These are phyloP conservation scores for Basidiobolus meristosporus DNA, from an alignment of 371 early-diverging fungal genomes.

Conservation along the genomic window DNA sequence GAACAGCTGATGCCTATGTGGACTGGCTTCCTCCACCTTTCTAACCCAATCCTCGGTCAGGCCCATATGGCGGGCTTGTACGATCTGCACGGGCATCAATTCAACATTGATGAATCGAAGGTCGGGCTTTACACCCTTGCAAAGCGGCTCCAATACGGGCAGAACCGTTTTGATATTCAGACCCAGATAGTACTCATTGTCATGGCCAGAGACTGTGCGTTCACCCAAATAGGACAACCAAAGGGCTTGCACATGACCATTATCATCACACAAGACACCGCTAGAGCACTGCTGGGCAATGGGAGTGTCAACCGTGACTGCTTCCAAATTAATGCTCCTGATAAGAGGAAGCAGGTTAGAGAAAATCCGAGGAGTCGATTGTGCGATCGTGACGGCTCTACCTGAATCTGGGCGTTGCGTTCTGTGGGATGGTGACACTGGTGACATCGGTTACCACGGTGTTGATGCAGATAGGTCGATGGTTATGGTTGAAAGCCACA, in stretches of 20 bases:
- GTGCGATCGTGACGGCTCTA: constrained; percentile 1
- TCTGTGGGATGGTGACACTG: constrained; percentile 58
- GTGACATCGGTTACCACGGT: constrained; percentile 64
- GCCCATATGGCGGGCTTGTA: constrained; percentile 63
- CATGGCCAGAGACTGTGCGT: constrained; percentile 36
- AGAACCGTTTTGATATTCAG: constrained; percentile 31
- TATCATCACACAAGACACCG: constrained; percentile 59
- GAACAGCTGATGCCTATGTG: constrained; percentile 46
- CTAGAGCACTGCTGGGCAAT: constrained; percentile 63
- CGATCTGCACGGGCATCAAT: constrained; percentile 49
- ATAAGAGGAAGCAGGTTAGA: background rate
- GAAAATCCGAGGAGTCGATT: background rate
- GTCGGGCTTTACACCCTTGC: constrained; percentile 13
- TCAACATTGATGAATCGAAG: constrained; percentile 49
- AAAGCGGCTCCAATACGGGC: constrained; percentile 27
- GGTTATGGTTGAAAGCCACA: constrained; percentile 64
- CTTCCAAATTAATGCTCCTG: constrained; percentile 48
- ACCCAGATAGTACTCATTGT: constrained; percentile 63
- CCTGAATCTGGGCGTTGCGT: constrained; percentile 66
- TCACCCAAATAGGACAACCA: constrained; percentile 77
- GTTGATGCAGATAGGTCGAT: constrained; percentile 45
- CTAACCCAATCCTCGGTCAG: constrained; percentile 49
- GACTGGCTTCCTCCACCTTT: constrained; percentile 45
- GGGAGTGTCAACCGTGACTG: constrained; percentile 74
- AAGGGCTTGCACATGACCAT: constrained; percentile 56